Evolutionary conservation across 345 rosid genomes (phyloP), one percentile per base, ranked within the genome.

Genomic region (Corchorus olitorius): DNA sequence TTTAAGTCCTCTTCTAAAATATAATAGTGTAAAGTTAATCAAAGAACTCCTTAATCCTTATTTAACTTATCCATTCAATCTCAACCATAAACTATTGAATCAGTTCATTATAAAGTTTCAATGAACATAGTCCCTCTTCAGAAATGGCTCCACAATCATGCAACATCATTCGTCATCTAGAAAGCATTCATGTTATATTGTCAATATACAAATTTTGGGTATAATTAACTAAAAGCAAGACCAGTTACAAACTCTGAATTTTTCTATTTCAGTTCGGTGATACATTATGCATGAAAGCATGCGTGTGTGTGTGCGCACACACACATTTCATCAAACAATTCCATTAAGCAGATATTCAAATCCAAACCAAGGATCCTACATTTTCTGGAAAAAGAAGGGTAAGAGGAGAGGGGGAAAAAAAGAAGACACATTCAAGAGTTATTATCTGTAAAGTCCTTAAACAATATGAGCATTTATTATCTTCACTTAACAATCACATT

Each of bases 141-240:
- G 37, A 59, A 60, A 8, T 60, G 39, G 39, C 0, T 60, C n/a
- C n/a, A 60, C 64, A 60, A 60, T 20, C 39, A 60, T 22, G 16
- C 64, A 33, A 60, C 16, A 60, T 60, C 3, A 27, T 12, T 27
- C 8, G 17, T 1, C 64, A 11, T 33, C 64, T 22, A 60, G 39
- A 60, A 60, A 60, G 64, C 39, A 60, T 60, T 27, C n/a, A n/a
- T n/a, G n/a, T n/a, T n/a, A n/a, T n/a, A n/a, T n/a, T n/a, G n/a
- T n/a, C n/a, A n/a, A n/a, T n/a, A n/a, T 27, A 16, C 33, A 69
- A 27, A 34, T 70, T 70, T 34, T 52, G 55, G 60, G 15, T 70
- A 50, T 17, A 50, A 16, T 10, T 41, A 50, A 48, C 19, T 48
- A 48, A 33, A 20, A 16, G 46, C 46, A 70, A 70, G 27, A 45